Conservation (phyloP, 495 filamentous ascomycete species). For the Acidiella bohemica region DNA sequence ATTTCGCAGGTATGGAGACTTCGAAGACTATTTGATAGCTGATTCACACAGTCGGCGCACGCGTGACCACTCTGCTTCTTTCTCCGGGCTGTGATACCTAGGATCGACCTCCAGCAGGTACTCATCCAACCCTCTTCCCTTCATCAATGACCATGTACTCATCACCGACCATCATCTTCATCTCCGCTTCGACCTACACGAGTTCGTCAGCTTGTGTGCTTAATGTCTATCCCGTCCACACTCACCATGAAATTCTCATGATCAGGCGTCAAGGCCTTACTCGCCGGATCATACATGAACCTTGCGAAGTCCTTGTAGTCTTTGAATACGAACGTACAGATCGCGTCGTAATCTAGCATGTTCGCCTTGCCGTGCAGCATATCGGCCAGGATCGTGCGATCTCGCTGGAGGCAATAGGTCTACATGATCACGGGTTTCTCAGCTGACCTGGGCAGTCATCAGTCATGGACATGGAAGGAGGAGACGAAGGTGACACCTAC, state of each 20-base stretch:
- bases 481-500: slow-evolving; percentile 22
- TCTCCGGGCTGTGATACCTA: too few relatives aligned
- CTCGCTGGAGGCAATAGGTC: slow-evolving; percentile 30
- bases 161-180: slow-evolving; percentile 35
- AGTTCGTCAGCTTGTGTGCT: too few relatives aligned
- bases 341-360: slow-evolving; percentile 31
- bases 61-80: too few relatives aligned
- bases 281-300: slow-evolving; percentile 32
- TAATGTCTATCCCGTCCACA: too few relatives aligned
- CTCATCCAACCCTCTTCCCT: slow-evolving; percentile 19
- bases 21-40: too few relatives aligned
- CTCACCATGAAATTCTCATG: slow-evolving; percentile 34
- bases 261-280: slow-evolving; percentile 26
- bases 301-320: slow-evolving; percentile 29
- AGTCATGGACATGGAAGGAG: too few relatives aligned
- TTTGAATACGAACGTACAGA: slow-evolving; percentile 33
- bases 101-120: neutral
- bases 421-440: slow-evolving; percentile 4
- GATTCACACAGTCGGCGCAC: too few relatives aligned
- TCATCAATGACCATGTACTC: slow-evolving; percentile 33
- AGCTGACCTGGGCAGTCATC: neutral
- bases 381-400: slow-evolving; percentile 30
- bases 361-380: slow-evolving; percentile 30
- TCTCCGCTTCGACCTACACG: slow-evolving; percentile 31
- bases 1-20: too few relatives aligned